phyloP scores from a whole-genome alignment of 2,329 filamentous ascomycete genomes.

The Hymenoscyphus linearis region DNA sequence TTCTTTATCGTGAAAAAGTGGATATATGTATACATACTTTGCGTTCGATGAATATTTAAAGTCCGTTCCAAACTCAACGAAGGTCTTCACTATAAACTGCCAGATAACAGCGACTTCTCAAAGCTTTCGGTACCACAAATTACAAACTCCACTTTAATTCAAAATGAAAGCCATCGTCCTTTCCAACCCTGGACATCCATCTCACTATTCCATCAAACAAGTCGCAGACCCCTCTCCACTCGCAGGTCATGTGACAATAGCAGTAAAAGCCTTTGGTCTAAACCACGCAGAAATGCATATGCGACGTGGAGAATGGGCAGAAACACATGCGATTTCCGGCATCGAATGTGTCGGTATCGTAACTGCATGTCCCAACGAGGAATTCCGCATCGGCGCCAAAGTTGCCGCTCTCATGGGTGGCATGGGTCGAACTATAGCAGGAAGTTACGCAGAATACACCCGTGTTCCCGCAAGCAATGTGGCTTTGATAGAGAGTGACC shows the following conservation, averaged over 20 bases:
- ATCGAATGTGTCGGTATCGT: slow-evolving; percentile 24
- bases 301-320: slow-evolving; percentile 13
- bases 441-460: slow-evolving; percentile 26
- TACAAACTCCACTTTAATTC: slow-evolving; percentile 7
- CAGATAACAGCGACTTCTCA: too few species aligned
- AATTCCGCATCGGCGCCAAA: slow-evolving; percentile 15
- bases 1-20: too few species aligned
- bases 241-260: slow-evolving; percentile 36
- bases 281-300: slow-evolving; percentile 30
- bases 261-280: slow-evolving; percentile 36
- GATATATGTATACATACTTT: too few species aligned
- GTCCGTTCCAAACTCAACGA: too few species aligned
- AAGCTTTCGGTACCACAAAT: too few species aligned
- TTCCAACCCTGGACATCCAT: slow-evolving; percentile 11
- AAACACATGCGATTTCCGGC: slow-evolving; percentile 20
- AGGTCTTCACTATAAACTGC: too few species aligned
- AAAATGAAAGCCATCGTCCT: slow-evolving; percentile 9
- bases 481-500: slow-evolving; percentile 7
- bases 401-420: slow-evolving; percentile 25
- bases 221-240: slow-evolving; percentile 37
- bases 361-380: slow-evolving; percentile 14
- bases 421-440: slow-evolving; percentile 17
- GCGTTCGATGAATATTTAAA: too few species aligned
- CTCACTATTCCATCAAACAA: slow-evolving; percentile 26
- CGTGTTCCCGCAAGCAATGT: slow-evolving; percentile 16